These are phyloP conservation scores for Inga leiocalycina DNA, from an alignment of 306 rosid genomes.

Conservation along the genomic window DNA sequence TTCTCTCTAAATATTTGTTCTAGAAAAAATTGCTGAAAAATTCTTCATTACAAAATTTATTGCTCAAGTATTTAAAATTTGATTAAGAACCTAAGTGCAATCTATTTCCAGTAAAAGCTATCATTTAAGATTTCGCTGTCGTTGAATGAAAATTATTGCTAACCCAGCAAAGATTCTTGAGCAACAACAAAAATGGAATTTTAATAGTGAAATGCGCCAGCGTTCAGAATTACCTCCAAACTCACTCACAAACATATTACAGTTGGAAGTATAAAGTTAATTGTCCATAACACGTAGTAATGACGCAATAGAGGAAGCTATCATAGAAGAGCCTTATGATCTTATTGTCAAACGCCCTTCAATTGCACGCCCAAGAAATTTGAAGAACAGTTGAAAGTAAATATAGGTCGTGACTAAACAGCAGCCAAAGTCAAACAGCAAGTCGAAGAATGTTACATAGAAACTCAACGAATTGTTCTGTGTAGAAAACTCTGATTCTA, in stretches of 20 bases:
- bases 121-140: not conserved
- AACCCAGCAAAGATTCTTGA: not conserved
- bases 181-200: not conserved
- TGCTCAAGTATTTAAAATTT: no score
- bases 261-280: not conserved
- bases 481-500: not conserved
- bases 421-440: not conserved
- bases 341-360: not conserved
- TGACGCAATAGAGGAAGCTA: not conserved
- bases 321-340: not conserved
- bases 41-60: no score
- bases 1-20: no score
- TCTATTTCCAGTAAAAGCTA: not conserved
- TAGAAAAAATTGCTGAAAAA: no score
- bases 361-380: not conserved
- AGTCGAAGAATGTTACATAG: not conserved
- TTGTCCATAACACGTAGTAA: conserved; percentile 1
- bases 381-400: not conserved
- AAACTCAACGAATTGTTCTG: no score
- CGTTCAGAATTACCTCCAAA: not conserved
- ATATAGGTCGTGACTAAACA: not conserved
- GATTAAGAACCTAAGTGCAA: no score
- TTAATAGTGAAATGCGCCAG: not conserved
- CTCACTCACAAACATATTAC: not conserved
- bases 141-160: not conserved